Conservation (phyloP, 108 stramenopile genomes). For the Pseudonitzschia pungens region DNA sequence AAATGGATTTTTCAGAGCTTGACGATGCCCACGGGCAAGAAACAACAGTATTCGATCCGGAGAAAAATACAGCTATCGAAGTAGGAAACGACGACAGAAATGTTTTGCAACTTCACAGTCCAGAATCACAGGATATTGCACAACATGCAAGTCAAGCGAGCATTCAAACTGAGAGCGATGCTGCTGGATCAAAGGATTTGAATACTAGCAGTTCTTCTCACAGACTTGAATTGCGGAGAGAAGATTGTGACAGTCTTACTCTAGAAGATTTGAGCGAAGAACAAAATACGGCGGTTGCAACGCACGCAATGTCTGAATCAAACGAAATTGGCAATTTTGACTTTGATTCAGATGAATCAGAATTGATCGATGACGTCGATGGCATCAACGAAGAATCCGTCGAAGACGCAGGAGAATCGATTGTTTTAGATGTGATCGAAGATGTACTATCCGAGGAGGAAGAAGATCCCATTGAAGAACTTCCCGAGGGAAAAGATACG, state of each 20-base stretch:
- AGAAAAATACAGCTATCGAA: background rate
- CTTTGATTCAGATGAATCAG: background rate
- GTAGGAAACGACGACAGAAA: background rate
- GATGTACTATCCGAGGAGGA: background rate
- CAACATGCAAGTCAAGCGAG: background rate
- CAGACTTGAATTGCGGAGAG: background rate
- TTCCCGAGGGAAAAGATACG: no score
- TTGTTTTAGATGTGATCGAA: background rate
- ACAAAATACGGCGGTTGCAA: background rate
- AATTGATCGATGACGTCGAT: background rate
- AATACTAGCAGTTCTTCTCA: background rate
- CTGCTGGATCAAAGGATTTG: background rate
- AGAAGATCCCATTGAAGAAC: background rate
- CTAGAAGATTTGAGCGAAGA: background rate
- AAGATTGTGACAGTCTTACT: background rate
- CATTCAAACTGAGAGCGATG: background rate
- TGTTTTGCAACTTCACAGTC: conserved; percentile 8
- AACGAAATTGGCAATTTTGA: background rate
- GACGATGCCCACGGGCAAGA: background rate
- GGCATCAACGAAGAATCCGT: background rate
- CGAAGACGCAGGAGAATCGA: background rate
- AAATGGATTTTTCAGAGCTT: background rate
- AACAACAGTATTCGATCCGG: background rate
- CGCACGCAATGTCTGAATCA: background rate
- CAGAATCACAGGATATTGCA: background rate